Base-by-base conservation (phyloP, 805 yeast species). In the Candida golubevii region DNA sequence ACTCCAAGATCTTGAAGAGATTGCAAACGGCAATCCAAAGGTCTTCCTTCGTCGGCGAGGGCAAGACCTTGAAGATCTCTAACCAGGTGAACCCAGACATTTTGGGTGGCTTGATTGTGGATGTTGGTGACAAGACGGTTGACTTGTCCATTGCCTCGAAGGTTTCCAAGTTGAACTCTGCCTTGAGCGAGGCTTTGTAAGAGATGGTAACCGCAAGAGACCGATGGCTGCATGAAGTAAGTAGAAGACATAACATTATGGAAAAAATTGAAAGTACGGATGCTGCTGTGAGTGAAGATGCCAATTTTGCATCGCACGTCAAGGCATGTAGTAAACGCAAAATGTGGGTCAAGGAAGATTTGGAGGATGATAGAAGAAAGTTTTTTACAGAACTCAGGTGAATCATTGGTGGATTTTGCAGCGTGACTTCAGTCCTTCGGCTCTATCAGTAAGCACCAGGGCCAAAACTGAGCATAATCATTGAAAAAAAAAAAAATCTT, bases 51-150 rank as follows among this genome's bases (percentile, higher is more conserved):
- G 95, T 91, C 50, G 96, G 96, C 57, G 69, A 75, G 45, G 91
- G 88, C 60, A 85, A 90, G 78, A 80, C 91, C 59, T 80, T 93
- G 68, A 84, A 85, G 75, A 74, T 93, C 58, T 72, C 80, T 57
- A 91, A 89, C 77, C 76, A 75, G 54, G 86, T 91, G 51, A 82
- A 88, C 74, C 88, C 96, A 53, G 93, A 85, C 54, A 87, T 93
- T 65, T 77, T 87, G 67, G 99, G 99, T 64, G 99, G 99, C 61
- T 80, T 93, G 67, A 74, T 93, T 57, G 96, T 93, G 49, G 96
- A 90, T 72, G 88, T 93, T 60, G 97, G 91, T 63, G 99, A 91
- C 76, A 88, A 85, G 71, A 90, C 98, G 52, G 96, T 89, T 60
- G 99, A 93, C 73, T 78, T 91, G 67, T 84, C 95, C 48, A 80